These are phyloP conservation scores for Glarea lozoyensis DNA, from an alignment of 495 filamentous ascomycete species.

Conservation along the genomic window DNA sequence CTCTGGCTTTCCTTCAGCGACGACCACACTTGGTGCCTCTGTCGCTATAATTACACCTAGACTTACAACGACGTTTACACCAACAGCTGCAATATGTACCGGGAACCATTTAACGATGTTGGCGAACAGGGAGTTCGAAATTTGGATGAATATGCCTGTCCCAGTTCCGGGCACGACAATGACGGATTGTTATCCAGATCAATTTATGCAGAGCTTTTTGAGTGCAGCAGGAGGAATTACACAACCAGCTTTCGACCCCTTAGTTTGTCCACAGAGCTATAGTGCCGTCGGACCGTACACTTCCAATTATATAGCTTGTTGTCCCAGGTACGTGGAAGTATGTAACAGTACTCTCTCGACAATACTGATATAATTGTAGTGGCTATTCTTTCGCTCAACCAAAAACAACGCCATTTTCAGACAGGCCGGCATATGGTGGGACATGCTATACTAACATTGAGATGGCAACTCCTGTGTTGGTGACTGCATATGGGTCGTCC, in stretches of 20 bases:
- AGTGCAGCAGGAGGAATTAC: constrained; percentile 5
- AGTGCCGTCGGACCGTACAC: constrained; percentile 5
- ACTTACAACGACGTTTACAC: constrained; percentile 21
- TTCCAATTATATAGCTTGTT: constrained; percentile 21
- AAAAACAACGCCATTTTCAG: constrained; percentile 1
- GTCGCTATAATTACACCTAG: constrained; percentile 6
- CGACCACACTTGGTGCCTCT: too few relatives aligned
- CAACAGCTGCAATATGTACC: constrained; percentile 18
- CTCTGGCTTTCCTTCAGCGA: too few relatives aligned
- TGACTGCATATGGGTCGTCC: constrained; percentile 13
- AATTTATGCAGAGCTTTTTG: constrained; percentile 18
- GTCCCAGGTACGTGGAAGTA: constrained; percentile 14
- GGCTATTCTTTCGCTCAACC: constrained; percentile 9
- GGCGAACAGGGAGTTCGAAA: constrained; percentile 11
- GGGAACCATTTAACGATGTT: constrained; percentile 17
- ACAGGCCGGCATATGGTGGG: constrained; percentile 19
- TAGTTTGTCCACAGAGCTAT: constrained; percentile 18
- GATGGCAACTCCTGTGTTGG: constrained; percentile 2
- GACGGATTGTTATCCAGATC: constrained; percentile 20
- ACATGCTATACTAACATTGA: constrained; percentile 16
- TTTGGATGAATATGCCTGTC: constrained; percentile 20
- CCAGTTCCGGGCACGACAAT: constrained; percentile 20
- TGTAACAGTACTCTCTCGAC: too few relatives aligned
- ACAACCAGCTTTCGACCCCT: constrained; percentile 17
- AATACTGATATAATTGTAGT: not conserved